Evolutionary conservation across 73 alveolate species (phyloP), one percentile per base, ranked within the genome.

Genomic region (Paramecium primaurelia): DNA sequence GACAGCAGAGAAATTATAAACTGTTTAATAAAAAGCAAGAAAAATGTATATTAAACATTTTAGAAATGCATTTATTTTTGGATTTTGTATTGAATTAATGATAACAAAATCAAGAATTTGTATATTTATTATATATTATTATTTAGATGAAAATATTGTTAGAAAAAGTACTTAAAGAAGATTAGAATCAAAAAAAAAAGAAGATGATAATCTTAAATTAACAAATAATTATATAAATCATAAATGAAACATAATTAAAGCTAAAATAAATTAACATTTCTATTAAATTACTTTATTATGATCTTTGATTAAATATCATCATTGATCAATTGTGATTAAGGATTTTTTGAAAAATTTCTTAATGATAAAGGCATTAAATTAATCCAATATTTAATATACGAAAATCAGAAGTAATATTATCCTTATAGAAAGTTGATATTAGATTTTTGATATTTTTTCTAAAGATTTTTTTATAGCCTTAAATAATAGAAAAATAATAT

Each of bases 1-100:
- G 6, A 42, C 91, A 47, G 91, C 71, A 22, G 91, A 80, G 47
- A 42, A 80, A 45, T 42, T 80, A 18, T 25, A 80, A 25, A 80
- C 71, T 8, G 91, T 47, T 9, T 80, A 80, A 49, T 11, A 42
- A 26, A 42, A 26, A 80, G 73, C 58, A 8, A 80, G 91, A 80
- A 12, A 14, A 25, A 42, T 45, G 75, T 80, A 80, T 47, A 11
- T 80, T 12, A 80, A 80, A 45, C 75, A 45, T 25, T 80, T 80
- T 49, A 44, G 91, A 80, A 80, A 80, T 80, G 91, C 91, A 80
- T 80, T 80, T 18, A 80, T 80, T 1, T 80, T 80, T 80, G 91
- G 91, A 18, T 80, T 80, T 80, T 80, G 71, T 18, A 47, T 80
- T 32, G 91, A 80, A 80, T 45, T 80, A 8, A 49, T 80, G 75